Percentiles rank a stretch among this genome's conserved stretches.
phyloP scores from a whole-genome alignment of 768 basidiomycete genomes.

The Strobilomyces confusus region DNA sequence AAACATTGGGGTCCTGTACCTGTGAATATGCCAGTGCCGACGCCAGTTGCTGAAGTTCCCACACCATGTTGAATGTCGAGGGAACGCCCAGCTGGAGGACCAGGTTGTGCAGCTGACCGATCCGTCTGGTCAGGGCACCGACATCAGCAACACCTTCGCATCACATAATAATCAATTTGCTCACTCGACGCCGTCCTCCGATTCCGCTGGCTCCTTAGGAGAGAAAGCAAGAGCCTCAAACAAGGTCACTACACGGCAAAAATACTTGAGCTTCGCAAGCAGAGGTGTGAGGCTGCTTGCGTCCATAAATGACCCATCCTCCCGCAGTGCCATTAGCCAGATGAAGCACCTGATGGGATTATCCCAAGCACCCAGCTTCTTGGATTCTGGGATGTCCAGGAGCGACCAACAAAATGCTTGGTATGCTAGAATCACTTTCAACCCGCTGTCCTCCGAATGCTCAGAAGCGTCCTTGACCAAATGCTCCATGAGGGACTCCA shows the following conservation, averaged over 20 bases:
- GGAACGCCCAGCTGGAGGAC: neutral
- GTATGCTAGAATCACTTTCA: neutral
- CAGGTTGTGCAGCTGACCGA: neutral
- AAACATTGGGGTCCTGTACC: constrained; percentile 2
- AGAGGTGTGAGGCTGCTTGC: neutral
- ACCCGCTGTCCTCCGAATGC: neutral
- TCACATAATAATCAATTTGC: too few relatives aligned
- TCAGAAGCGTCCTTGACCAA: neutral
- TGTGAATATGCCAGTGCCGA: neutral
- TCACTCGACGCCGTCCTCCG: too few relatives aligned
- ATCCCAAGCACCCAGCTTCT: constrained; percentile 2
- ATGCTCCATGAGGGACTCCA: neutral
- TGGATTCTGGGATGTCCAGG: too few relatives aligned
- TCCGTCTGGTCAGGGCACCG: neutral
- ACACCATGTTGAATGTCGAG: constrained; percentile 4
- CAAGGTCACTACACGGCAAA: neutral
- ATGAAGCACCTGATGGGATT: neutral
- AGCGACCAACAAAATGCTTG: neutral
- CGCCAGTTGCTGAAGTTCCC: constrained; percentile 6
- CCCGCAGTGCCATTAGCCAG: neutral
- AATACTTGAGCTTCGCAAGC: constrained; percentile 6
- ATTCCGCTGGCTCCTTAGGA: too few relatives aligned
- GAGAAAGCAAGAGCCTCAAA: neutral
- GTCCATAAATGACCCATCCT: constrained; percentile 1
- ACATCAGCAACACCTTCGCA: neutral